Evolutionary conservation across 75 land plant genomes (phyloP).

Genomic region (Ceratopteris richardii): DNA sequence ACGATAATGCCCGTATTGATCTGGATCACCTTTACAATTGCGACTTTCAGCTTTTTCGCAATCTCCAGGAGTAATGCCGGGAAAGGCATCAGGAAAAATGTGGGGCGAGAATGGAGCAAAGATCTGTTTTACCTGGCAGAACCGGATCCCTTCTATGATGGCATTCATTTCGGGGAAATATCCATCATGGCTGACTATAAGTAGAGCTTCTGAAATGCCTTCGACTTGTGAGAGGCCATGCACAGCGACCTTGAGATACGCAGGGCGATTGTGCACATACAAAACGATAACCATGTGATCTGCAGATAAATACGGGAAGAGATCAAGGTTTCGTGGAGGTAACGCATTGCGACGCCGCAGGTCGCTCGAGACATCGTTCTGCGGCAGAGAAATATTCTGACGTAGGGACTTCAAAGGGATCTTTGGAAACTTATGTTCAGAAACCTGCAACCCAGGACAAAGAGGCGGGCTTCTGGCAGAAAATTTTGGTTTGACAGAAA

Average conservation of each 20-base stretch:
- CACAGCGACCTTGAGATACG: constrained; percentile 65
- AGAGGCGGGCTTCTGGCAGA: background rate
- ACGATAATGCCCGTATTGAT: constrained; percentile 91
- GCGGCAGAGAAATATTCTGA: constrained; percentile 17
- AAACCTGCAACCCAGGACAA: background rate
- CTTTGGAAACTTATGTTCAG: background rate
- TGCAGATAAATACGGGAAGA: constrained; percentile 52
- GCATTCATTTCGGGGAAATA: constrained; percentile 82
- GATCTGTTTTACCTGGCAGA: constrained; percentile 96
- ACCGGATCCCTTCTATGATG: constrained; percentile 60
- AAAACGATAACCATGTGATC: constrained; percentile 68
- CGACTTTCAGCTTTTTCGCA: constrained; percentile 58
- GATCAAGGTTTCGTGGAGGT: constrained; percentile 69
- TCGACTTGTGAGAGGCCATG: constrained; percentile 55
- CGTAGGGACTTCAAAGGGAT: too few species aligned
- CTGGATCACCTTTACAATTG: constrained; percentile 66
- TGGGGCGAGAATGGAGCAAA: constrained; percentile 96
- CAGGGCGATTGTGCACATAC: constrained; percentile 93
- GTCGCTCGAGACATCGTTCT: constrained; percentile 35
- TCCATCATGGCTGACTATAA: constrained; percentile 97
- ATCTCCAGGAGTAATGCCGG: constrained; percentile 68
- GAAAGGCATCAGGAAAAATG: constrained; percentile 64
- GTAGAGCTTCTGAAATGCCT: constrained; percentile 84
- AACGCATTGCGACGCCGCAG: constrained; percentile 45
- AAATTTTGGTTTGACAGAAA: background rate